phyloP scores from a whole-genome alignment of 176 grass and related monocot genomes.

The Musa troglodytarum region DNA sequence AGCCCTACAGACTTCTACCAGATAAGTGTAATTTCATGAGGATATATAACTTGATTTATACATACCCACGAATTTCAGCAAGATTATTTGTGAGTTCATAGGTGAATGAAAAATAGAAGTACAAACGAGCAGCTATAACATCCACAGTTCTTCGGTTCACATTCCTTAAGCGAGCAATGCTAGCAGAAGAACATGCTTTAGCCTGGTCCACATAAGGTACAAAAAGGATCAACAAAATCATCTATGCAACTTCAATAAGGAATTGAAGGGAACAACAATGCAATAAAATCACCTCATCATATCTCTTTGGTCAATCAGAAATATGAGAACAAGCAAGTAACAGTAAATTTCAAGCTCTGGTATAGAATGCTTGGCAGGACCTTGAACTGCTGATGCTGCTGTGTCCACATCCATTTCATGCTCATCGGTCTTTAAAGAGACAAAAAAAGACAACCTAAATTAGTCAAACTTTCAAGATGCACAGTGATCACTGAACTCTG shows the following conservation, averaged over 20 bases:
- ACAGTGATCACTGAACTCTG: not conserved
- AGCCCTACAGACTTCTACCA: not conserved
- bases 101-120: slow-evolving; percentile 61
- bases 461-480: not conserved
- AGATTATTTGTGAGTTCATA: slow-evolving; percentile 74
- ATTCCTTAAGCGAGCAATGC: slow-evolving; percentile 68
- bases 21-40: not conserved
- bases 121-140: slow-evolving; percentile 64
- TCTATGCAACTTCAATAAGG: not conserved
- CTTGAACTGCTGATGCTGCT: slow-evolving; percentile 28
- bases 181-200: slow-evolving; percentile 63
- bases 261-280: not conserved
- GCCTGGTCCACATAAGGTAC: slow-evolving; percentile 29
- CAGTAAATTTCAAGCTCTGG: slow-evolving; percentile 83
- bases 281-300: slow-evolving; percentile 41
- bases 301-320: slow-evolving; percentile 66
- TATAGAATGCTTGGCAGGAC: slow-evolving; percentile 47
- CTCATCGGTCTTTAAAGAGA: slow-evolving; percentile 34
- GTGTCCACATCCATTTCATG: slow-evolving; percentile 72
- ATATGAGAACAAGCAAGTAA: slow-evolving; percentile 74
- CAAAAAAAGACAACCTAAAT: not conserved
- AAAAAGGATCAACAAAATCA: slow-evolving; percentile 5
- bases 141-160: slow-evolving; percentile 84
- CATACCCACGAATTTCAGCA: slow-evolving; percentile 79
- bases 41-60: not conserved